Percentiles rank a stretch among this genome's conserved stretches.
Conservation (phyloP, 371 early-diverging fungal species). For the Rhizopus stolonifer region DNA sequence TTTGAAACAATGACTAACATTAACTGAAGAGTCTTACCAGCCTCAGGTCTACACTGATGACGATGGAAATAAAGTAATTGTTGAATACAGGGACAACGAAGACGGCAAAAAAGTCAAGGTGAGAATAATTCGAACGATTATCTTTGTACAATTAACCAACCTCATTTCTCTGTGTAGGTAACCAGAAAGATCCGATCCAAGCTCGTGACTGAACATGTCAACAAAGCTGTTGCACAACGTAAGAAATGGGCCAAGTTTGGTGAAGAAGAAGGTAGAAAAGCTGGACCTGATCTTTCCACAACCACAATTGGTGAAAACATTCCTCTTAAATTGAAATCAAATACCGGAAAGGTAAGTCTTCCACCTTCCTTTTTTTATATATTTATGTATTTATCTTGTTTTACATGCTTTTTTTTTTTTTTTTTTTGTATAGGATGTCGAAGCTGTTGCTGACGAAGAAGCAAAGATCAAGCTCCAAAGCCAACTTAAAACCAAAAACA, state of each 20-base stretch:
- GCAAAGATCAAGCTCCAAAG: conserved; percentile 41
- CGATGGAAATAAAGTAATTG: conserved; percentile 82
- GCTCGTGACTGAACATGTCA: conserved; percentile 79
- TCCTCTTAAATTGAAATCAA: conserved; percentile 79
- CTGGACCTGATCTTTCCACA: conserved; percentile 87
- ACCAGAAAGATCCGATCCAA: conserved; percentile 81
- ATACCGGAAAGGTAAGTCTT: conserved; percentile 52
- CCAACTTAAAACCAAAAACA: conserved; percentile 72
- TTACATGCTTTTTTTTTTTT: neutral
- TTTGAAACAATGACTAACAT: neutral
- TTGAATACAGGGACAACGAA: conserved; percentile 81
- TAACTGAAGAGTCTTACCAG: conserved; percentile 42
- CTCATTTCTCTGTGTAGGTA: conserved; percentile 42
- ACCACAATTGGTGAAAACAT: conserved; percentile 91
- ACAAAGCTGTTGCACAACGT: conserved; percentile 88
- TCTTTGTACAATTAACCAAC: neutral
- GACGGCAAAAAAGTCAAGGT: conserved; percentile 89
- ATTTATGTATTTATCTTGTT: too few relatives aligned
- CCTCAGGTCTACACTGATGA: conserved; percentile 67
- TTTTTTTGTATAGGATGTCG: conserved; percentile 32
- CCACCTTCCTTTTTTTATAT: too few relatives aligned
- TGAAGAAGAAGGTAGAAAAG: conserved; percentile 67
- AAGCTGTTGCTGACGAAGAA: conserved; percentile 61
- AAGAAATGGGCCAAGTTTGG: conserved; percentile 89
- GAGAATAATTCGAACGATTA: conserved; percentile 1